Evolutionary conservation across 2,329 filamentous ascomycete genomes (phyloP).

Genomic region (Claviceps humidiphila): DNA sequence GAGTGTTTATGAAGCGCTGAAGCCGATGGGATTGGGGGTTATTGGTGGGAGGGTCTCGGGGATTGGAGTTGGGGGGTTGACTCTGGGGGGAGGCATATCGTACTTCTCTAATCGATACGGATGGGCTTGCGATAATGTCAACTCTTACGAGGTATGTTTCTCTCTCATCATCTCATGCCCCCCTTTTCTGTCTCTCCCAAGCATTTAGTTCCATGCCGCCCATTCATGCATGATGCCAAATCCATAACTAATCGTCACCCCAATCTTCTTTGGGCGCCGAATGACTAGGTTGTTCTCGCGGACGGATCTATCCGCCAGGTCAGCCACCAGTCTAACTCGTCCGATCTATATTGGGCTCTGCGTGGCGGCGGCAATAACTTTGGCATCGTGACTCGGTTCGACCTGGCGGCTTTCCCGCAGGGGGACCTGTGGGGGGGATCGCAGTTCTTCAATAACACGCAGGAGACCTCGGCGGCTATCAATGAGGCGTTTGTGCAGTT

Average conservation of each 20-base stretch:
- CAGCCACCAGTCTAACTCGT: constrained; percentile 20
- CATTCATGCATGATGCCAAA: background rate
- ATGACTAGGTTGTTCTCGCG: constrained; percentile 24
- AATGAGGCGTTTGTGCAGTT: constrained; percentile 13
- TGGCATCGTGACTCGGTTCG: constrained; percentile 40
- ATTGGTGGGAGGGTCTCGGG: constrained; percentile 12
- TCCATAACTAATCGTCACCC: background rate
- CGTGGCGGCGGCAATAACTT: constrained; percentile 43
- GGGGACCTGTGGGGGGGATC: constrained; percentile 25
- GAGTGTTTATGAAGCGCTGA: constrained; percentile 11
- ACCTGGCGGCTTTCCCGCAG: constrained; percentile 24
- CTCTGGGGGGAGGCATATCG: constrained; percentile 14
- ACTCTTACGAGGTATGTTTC: constrained; percentile 2
- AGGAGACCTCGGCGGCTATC: constrained; percentile 9
- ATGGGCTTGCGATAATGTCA: constrained; percentile 13
- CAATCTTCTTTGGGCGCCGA: no score
- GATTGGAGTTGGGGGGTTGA: constrained; percentile 14
- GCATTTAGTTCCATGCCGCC: background rate
- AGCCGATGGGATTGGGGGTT: constrained; percentile 9
- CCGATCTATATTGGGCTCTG: constrained; percentile 45
- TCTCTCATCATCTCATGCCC: background rate
- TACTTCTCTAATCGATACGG: constrained; percentile 12
- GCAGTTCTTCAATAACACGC: constrained; percentile 3
- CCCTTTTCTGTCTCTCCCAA: background rate
- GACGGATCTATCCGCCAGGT: constrained; percentile 24